Evolutionary conservation across 1,284 basidiomycete species (phyloP), one percentile per base, ranked within the genome.

Genomic region (Coniferiporia weirii): DNA sequence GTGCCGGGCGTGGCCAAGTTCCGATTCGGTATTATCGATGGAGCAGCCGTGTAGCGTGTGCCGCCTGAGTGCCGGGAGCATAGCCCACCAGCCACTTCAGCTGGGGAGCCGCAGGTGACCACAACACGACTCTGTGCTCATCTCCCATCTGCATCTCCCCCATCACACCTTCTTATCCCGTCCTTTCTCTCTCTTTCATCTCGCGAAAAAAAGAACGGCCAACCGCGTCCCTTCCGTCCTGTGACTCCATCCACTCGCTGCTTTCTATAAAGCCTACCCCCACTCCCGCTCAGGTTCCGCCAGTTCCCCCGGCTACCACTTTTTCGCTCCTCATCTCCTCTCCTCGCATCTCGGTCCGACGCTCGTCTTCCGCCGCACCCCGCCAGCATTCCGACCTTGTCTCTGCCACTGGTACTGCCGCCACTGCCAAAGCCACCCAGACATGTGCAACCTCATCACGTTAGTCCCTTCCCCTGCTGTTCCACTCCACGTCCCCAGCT

Each of bases 381-480:
- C n/a, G n/a, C n/a, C n/a, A n/a, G n/a, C n/a, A n/a, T n/a, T 65
- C 66, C 47, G 19, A 56, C 45, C 20, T 53, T 61, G 45, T 27
- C 52, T 61, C 51, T 43, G 57, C 61, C 57, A n/a, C n/a, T n/a
- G n/a, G n/a, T n/a, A n/a, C n/a, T n/a, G n/a, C n/a, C n/a, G n/a
- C n/a, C n/a, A n/a, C n/a, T n/a, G n/a, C 54, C 55, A 53, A 60
- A 52, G 54, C 52, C 59, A 48, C 17, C 35, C 35, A 43, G 60
- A 65, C 66, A 89, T 90, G 87, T 90, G 87, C 75, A 81, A 83
- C 67, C 80, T 86, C 63, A 79, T 83, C 69, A 89, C 87, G 88
- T 89, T 64, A 58, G 84, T 79, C 5, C 35, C 52, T n/a, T 8
- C 51, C 53, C 59, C 61, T 51, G 54, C 58, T 58, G 65, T 51